Percentiles rank a stretch among this genome's conserved stretches.
These are phyloP conservation scores for Backusella australiensis DNA, from an alignment of 192 early-diverging fungal species.

Conservation along the genomic window DNA sequence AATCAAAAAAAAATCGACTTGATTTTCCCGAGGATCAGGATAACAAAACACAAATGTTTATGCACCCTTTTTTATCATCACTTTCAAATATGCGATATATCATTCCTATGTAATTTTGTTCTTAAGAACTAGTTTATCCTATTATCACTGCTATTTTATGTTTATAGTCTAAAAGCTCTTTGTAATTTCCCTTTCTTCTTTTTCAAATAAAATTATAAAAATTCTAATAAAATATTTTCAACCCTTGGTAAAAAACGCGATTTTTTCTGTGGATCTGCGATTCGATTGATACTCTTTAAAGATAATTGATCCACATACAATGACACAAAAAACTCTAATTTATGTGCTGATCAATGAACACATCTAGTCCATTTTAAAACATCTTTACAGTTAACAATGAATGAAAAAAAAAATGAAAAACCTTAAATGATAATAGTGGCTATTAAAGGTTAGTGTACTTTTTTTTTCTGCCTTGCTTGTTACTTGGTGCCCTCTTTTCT, in stretches of 20 bases:
- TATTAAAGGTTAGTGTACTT: neutral
- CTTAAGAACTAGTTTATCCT: neutral
- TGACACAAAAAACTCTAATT: neutral
- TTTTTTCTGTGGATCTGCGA: neutral
- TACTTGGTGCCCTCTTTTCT: neutral
- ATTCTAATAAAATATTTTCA: neutral
- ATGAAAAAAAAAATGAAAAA: neutral
- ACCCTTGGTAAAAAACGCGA: neutral
- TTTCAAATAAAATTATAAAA: neutral
- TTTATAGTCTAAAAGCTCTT: neutral
- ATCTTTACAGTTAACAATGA: neutral
- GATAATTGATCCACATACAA: neutral
- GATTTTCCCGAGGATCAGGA: neutral
- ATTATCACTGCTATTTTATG: neutral
- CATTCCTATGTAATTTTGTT: neutral
- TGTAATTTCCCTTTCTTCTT: neutral
- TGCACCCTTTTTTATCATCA: neutral
- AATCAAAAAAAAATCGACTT: neutral
- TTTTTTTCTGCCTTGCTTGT: neutral
- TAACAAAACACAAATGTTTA: neutral
- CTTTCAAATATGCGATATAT: neutral
- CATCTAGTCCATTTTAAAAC: neutral
- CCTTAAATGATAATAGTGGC: neutral
- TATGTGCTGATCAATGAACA: neutral
- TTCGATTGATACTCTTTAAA: neutral